These are phyloP conservation scores for Suillus fuscotomentosus DNA, from an alignment of 768 basidiomycete species.

Conservation along the genomic window DNA sequence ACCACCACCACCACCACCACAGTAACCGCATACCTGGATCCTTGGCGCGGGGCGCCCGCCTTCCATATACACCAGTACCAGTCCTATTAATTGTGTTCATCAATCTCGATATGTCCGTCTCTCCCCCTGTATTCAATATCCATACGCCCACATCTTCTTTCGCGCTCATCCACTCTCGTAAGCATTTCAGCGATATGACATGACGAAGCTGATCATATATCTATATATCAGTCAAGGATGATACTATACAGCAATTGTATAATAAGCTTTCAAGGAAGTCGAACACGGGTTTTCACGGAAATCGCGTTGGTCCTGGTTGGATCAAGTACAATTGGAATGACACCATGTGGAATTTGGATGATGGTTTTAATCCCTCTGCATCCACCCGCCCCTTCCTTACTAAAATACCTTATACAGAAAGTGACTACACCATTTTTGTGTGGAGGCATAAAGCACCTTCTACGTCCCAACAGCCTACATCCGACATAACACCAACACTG, in stretches of 20 bases:
- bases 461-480: constrained; percentile 15
- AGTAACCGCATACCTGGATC: background rate
- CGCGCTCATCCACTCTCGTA: constrained; percentile 72
- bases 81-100: background rate
- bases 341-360: constrained; percentile 83
- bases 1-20: background rate
- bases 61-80: background rate
- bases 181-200: constrained; percentile 26
- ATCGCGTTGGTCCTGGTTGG: constrained; percentile 74
- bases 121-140: constrained; percentile 59
- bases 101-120: constrained; percentile 24
- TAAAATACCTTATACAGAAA: constrained; percentile 45
- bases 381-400: background rate
- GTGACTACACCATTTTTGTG: constrained; percentile 85
- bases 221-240: constrained; percentile 56
- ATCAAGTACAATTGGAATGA: constrained; percentile 85
- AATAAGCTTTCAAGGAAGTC: constrained; percentile 72
- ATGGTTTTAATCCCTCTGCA: constrained; percentile 52
- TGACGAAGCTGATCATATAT: constrained; percentile 8
- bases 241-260: constrained; percentile 59
- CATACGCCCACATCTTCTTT: constrained; percentile 79
- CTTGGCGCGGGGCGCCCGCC: background rate
- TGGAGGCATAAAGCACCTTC: constrained; percentile 60
- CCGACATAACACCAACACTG: constrained; percentile 37
- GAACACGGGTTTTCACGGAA: constrained; percentile 53